Conservation (phyloP, 1,284 basidiomycete genomes). For the Schizophyllum amplum region DNA sequence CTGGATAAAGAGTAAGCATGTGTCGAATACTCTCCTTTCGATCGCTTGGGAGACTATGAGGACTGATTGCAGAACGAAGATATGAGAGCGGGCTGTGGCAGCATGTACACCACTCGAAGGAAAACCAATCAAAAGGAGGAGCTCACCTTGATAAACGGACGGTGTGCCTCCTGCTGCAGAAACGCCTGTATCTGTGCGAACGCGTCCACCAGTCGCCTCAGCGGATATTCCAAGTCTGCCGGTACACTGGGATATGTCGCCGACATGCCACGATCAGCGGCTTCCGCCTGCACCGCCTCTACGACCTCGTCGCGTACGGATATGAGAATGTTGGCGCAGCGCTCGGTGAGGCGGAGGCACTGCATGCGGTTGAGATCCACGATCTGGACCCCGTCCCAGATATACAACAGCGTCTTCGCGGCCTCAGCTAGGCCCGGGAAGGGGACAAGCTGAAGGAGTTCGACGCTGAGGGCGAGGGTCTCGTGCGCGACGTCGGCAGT, state of each 20-base stretch:
- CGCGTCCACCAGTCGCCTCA: constrained; percentile 19
- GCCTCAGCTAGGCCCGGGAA: constrained; percentile 43
- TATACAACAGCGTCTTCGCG: constrained; percentile 39
- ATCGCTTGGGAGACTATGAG: no score
- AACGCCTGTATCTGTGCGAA: constrained; percentile 42
- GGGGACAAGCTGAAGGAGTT: constrained; percentile 41
- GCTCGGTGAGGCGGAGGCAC: constrained; percentile 37
- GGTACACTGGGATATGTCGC: constrained; percentile 10
- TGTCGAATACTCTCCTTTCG: no score
- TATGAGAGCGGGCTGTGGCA: no score
- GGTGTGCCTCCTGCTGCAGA: constrained; percentile 48
- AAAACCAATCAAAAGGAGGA: no score
- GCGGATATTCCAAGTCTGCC: neutral
- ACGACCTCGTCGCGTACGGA: constrained; percentile 34
- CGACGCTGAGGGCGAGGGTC: constrained; percentile 30
- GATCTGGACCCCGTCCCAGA: constrained; percentile 51
- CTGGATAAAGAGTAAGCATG: no score
- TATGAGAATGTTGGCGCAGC: constrained; percentile 36
- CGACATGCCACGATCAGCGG: no score
- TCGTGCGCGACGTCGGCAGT: constrained; percentile 31
- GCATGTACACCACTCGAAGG: no score
- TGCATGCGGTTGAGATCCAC: constrained; percentile 50
- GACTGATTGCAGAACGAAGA: no score
- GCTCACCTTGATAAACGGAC: constrained; percentile 61
- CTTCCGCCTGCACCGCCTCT: no score